phyloP scores from a whole-genome alignment of 2,329 filamentous ascomycete genomes.

The Fusarium caatingaense region DNA sequence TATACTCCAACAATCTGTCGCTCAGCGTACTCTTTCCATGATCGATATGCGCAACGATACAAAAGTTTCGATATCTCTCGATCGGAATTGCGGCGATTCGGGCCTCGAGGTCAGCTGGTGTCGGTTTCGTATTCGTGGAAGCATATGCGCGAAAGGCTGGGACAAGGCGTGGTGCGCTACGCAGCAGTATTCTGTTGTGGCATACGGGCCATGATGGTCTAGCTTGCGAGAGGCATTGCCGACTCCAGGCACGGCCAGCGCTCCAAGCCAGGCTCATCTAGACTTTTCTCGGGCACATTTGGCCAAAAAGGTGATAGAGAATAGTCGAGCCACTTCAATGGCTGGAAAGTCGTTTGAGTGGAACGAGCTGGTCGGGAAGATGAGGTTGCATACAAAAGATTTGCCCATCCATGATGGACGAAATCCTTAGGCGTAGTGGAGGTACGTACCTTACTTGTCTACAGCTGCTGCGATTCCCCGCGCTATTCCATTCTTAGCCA shows the following conservation, averaged over 20 bases:
- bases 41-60: slow-evolving; percentile 98
- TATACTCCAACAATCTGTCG: slow-evolving; percentile 91
- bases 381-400: slow-evolving; percentile 16
- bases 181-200: slow-evolving; percentile 16
- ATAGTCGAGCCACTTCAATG: slow-evolving; percentile 11
- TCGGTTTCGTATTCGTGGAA: slow-evolving; percentile 43
- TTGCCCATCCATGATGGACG: slow-evolving; percentile 25
- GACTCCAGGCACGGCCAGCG: slow-evolving; percentile 53
- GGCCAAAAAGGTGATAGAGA: slow-evolving; percentile 10
- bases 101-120: slow-evolving; percentile 51
- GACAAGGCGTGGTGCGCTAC: neutral
- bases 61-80: slow-evolving; percentile 91
- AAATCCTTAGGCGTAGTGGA: slow-evolving; percentile 25
- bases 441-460: slow-evolving; percentile 37
- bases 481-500: slow-evolving; percentile 4
- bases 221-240: slow-evolving; percentile 48
- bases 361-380: slow-evolving; percentile 3
- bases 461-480: neutral
- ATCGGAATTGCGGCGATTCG: slow-evolving; percentile 81
- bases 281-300: slow-evolving; percentile 40
- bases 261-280: slow-evolving; percentile 54
- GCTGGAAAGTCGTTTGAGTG: slow-evolving; percentile 9
- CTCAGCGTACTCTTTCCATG: slow-evolving; percentile 98
- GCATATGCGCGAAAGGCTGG: slow-evolving; percentile 17
- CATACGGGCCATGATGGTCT: slow-evolving; percentile 32